Base-by-base conservation (phyloP, 202 grass and related monocot genomes). In the Miscanthus sacchariflorus region DNA sequence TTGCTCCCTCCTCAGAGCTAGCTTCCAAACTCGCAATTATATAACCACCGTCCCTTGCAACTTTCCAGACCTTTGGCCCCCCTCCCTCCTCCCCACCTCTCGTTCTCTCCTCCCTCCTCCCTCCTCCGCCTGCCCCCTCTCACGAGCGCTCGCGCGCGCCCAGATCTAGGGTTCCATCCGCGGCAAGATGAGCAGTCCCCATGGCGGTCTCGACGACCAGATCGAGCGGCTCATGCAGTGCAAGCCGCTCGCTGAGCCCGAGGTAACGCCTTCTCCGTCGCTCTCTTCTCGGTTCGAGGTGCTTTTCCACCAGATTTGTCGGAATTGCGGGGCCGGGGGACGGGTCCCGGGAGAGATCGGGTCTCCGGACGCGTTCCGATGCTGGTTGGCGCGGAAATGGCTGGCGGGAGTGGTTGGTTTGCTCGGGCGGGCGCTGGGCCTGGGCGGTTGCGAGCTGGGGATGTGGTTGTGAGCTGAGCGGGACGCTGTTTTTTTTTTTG, bases 161-260 rank as follows among this genome's bases (percentile, higher is more conserved):
- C 86, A 90, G 85, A 98, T 94, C 92, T 90, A 87, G 91, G 92
- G 83, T 84, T 90, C 86, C 87, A 61, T 70, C 65, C 68, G 76
- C 18, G 76, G 70, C 76, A 84, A 72, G 89, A 91, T 91, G 92
- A 91, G 89, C 93, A 96, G 89, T 75, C 89, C 81, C 44, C 89
- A 96, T 92, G 96, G 92, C 70, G 90, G 90, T 83, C 93, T 99
- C 68, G 97, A 99, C 80, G 94, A 97, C 21, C 94, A 99, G 94
- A 99, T 99, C 93, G 91, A 89, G 88, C 91, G 93, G 72, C 97
- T 99, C 71, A 95, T 95, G 97, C 97, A 99, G 91, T 99, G 97
- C 94, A 99, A 92, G 90, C 97, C 94, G 21, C 91, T 99, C 64
- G 82, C 93, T 35, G 97, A 99, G 84, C 88, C 93, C 77, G 97